phyloP scores from a whole-genome alignment of 2,329 filamentous ascomycete species.

The Penicillium nordicum region DNA sequence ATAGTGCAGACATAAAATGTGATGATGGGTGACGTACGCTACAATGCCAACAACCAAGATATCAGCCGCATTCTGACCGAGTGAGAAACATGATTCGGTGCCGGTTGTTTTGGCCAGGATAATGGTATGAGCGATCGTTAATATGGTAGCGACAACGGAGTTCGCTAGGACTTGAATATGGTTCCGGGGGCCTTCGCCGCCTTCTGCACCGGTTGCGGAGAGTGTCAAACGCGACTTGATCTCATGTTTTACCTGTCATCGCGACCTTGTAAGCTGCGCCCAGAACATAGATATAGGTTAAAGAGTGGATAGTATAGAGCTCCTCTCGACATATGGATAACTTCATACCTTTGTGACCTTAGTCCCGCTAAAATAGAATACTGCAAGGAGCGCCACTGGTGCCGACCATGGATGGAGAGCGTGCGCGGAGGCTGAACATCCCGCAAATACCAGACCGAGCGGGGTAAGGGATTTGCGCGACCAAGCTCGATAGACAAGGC shows the following conservation, averaged over 20 bases:
- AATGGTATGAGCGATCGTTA: conserved; percentile 53
- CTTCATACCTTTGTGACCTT: conserved; percentile 70
- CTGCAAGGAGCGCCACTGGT: conserved; percentile 77
- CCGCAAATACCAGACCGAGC: conserved; percentile 67
- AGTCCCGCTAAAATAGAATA: conserved; percentile 86
- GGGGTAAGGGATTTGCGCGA: conserved; percentile 75
- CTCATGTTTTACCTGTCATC: conserved; percentile 73
- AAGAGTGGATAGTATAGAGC: background rate
- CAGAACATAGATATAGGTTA: background rate
- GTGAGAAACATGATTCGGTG: conserved; percentile 38
- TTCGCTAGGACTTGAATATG: conserved; percentile 90
- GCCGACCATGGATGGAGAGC: conserved; percentile 89
- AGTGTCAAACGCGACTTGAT: conserved; percentile 80
- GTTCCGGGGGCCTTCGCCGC: conserved; percentile 77
- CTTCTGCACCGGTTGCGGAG: conserved; percentile 64
- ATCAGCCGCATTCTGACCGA: conserved; percentile 32
- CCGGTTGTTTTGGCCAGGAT: conserved; percentile 30
- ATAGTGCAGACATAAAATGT: background rate
- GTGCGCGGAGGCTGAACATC: conserved; percentile 71
- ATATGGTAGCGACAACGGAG: conserved; percentile 70
- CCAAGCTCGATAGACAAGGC: conserved; percentile 65
- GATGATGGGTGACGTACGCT: conserved; percentile 30
- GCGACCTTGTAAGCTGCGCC: background rate
- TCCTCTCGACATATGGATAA: background rate
- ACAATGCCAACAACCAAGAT: conserved; percentile 41